These are phyloP conservation scores for Populus alba DNA, from an alignment of 345 rosid genomes.

Conservation along the genomic window DNA sequence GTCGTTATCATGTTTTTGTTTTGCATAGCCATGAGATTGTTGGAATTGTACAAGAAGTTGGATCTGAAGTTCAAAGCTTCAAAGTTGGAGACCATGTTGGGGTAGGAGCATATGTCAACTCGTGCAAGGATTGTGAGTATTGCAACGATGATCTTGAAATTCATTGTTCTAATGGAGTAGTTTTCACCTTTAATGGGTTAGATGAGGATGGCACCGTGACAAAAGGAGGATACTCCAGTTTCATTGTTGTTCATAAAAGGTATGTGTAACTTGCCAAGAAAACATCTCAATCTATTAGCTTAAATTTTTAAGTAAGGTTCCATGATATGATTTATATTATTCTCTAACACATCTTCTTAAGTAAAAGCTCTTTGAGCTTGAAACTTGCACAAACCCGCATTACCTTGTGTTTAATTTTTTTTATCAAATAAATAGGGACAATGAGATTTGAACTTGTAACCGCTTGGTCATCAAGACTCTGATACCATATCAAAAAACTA, in stretches of 20 bases:
- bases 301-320: too few species aligned
- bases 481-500: too few species aligned
- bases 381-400: too few species aligned
- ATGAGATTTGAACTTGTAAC: too few species aligned
- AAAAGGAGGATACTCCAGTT: background rate
- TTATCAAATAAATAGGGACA: too few species aligned
- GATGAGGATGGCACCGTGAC: background rate
- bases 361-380: too few species aligned
- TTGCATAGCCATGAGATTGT: background rate
- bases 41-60: background rate
- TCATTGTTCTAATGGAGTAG: background rate
- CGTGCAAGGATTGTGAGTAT: background rate
- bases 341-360: too few species aligned
- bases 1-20: background rate
- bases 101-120: background rate
- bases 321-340: too few species aligned
- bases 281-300: too few species aligned
- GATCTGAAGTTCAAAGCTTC: background rate
- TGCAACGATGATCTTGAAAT: background rate
- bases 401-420: too few species aligned
- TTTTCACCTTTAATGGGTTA: background rate
- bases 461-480: too few species aligned
- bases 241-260: background rate
- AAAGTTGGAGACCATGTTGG: background rate
- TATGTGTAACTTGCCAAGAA: too few species aligned